phyloP scores from a whole-genome alignment of 2,329 filamentous ascomycete species.

The Penicillium aurantiogriseum region DNA sequence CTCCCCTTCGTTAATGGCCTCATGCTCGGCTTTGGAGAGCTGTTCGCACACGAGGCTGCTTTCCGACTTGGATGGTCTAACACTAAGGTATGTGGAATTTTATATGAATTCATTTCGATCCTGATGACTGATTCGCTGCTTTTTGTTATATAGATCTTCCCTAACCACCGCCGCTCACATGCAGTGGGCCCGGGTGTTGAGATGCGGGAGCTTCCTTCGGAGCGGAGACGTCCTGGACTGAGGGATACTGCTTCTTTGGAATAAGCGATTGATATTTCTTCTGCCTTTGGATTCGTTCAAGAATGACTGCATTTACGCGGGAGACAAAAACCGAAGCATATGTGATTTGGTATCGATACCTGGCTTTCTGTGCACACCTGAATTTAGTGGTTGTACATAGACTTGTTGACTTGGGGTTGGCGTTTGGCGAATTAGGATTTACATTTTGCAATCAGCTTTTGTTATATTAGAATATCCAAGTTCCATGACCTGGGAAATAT shows the following conservation, averaged over 20 bases:
- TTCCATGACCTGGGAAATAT: background rate
- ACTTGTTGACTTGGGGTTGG: constrained; percentile 26
- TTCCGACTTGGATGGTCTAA: constrained; percentile 90
- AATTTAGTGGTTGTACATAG: constrained; percentile 35
- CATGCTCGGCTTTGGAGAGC: constrained; percentile 96
- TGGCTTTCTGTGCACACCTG: constrained; percentile 13
- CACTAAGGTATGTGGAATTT: constrained; percentile 69
- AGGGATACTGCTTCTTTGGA: constrained; percentile 69
- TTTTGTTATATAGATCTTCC: constrained; percentile 51
- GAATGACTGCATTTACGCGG: constrained; percentile 14
- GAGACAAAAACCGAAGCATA: constrained; percentile 23
- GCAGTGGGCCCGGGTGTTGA: constrained; percentile 81
- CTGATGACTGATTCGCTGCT: background rate
- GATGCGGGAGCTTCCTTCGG: constrained; percentile 65
- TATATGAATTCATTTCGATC: background rate
- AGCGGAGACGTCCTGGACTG: constrained; percentile 55
- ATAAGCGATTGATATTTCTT: constrained; percentile 36
- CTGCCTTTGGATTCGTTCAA: constrained; percentile 7
- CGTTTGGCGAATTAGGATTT: constrained; percentile 31
- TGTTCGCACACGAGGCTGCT: constrained; percentile 94
- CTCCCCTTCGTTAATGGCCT: constrained; percentile 95
- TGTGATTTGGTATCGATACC: constrained; percentile 20
- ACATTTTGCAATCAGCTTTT: constrained; percentile 12
- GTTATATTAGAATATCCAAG: constrained; percentile 1
- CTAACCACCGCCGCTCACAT: constrained; percentile 60